phyloP scores from a whole-genome alignment of 2,329 filamentous ascomycete genomes.

The Paracorniculantispora psalliotae region DNA sequence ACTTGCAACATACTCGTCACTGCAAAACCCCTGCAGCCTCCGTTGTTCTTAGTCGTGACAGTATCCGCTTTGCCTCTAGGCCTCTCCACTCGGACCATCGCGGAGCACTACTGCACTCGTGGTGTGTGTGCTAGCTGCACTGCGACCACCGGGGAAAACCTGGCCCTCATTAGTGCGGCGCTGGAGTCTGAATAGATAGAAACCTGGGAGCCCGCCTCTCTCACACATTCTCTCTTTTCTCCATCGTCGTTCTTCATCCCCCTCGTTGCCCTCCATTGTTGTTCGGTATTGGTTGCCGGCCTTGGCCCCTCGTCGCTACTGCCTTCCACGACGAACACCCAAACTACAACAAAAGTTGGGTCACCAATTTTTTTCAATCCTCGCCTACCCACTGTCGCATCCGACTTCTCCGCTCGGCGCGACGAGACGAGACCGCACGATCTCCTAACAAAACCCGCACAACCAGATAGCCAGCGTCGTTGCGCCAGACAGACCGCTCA shows the following conservation, averaged over 20 bases:
- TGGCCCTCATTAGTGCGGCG: slow-evolving; percentile 2
- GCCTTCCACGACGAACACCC: not conserved
- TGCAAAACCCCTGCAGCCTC: not conserved
- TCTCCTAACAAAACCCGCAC: not conserved
- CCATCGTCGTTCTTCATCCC: not conserved
- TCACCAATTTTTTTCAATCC: not conserved
- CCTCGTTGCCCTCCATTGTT: not conserved
- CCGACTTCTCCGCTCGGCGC: not conserved
- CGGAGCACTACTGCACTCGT: slow-evolving; percentile 10
- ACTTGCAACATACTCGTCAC: not conserved
- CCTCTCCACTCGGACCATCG: slow-evolving; percentile 14
- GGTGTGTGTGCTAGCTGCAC: slow-evolving; percentile 6
- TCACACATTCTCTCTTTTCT: not conserved
- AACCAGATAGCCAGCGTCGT: not conserved
- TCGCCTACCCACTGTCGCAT: not conserved
- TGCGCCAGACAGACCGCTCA: not conserved
- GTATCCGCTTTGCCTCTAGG: slow-evolving; percentile 14
- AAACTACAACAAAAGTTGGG: not conserved
- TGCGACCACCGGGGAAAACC: slow-evolving; percentile 5
- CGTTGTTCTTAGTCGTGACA: slow-evolving; percentile 10
- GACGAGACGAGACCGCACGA: not conserved
- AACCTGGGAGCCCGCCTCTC: slow-evolving; percentile 7
- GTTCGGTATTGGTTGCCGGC: slow-evolving; percentile 2
- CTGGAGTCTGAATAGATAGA: slow-evolving; percentile 10
- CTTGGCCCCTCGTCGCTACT: slow-evolving; percentile 5